Evolutionary conservation across 306 rosid genomes (phyloP).

Genomic region (Casuarina glauca): DNA sequence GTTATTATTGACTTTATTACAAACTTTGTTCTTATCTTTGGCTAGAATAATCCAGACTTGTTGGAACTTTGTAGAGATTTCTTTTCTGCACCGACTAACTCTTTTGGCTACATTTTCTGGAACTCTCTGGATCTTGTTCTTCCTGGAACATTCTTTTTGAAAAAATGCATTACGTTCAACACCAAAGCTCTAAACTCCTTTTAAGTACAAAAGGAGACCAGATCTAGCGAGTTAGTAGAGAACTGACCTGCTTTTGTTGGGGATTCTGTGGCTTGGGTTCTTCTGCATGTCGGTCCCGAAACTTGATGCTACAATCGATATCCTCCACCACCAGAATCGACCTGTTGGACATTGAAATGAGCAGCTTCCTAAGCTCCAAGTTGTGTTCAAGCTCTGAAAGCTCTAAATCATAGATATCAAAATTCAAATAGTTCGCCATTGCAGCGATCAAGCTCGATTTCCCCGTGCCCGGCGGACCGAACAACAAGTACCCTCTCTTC

Average conservation of each 20-base stretch:
- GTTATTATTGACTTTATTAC: no score
- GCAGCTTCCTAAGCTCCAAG: slow-evolving; percentile 47
- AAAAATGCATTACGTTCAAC: no score
- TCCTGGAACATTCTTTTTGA: no score
- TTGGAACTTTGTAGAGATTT: no score
- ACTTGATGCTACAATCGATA: slow-evolving; percentile 60
- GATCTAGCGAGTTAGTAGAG: not conserved
- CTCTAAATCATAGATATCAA: slow-evolving; percentile 75
- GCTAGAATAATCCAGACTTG: no score
- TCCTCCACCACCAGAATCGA: slow-evolving; percentile 85
- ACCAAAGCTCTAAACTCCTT: no score
- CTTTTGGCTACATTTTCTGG: no score
- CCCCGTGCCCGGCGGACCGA: slow-evolving; percentile 90
- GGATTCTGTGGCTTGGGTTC: not conserved
- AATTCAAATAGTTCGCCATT: slow-evolving; percentile 71
- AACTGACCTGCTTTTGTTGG: slow-evolving; percentile 27
- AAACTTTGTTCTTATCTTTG: no score
- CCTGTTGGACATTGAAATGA: slow-evolving; percentile 53
- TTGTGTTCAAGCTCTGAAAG: slow-evolving; percentile 39
- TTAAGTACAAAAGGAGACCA: no score
- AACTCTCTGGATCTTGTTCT: no score
- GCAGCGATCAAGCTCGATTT: slow-evolving; percentile 82
- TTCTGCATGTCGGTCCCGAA: slow-evolving; percentile 41
- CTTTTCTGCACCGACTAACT: no score
- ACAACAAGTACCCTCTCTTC: slow-evolving; percentile 78